Conservation (phyloP, 164 flowering plant genomes). For the Vitis amurensis region DNA sequence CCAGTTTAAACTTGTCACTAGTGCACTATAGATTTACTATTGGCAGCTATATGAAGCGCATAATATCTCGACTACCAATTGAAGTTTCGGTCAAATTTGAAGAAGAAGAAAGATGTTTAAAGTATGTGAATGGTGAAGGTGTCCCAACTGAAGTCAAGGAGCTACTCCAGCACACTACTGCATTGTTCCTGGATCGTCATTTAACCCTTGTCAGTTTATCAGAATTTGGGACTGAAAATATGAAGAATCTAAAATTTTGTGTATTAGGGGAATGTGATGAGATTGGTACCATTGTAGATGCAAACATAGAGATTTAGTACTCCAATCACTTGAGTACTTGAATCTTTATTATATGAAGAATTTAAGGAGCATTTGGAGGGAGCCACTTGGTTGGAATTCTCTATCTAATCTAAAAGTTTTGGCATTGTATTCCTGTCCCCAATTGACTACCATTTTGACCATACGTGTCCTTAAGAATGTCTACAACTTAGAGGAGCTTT, state of each 20-base stretch:
- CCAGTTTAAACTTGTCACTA: too few relatives aligned
- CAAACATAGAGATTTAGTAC: background rate
- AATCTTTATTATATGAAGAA: constrained; percentile 1
- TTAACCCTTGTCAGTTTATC: background rate
- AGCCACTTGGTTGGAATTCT: background rate
- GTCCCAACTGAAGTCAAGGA: too few relatives aligned
- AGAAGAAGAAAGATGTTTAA: background rate
- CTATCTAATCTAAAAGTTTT: background rate
- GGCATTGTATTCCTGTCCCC: background rate
- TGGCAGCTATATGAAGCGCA: too few relatives aligned
- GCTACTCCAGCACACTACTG: too few relatives aligned
- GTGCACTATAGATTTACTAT: too few relatives aligned
- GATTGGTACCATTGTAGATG: background rate
- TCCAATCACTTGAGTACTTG: background rate
- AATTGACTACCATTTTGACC: background rate
- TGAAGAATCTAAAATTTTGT: background rate
- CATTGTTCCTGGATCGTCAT: background rate
- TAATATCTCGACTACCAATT: background rate
- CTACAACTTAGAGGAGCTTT: background rate
- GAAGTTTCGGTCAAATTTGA: background rate
- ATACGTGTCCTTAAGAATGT: background rate
- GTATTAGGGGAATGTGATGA: background rate
- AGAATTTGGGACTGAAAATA: background rate
- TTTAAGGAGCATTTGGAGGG: background rate
- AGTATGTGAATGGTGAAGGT: too few relatives aligned